Conservation (phyloP, 2,329 filamentous ascomycete genomes). For the Monosporascus sp. region DNA sequence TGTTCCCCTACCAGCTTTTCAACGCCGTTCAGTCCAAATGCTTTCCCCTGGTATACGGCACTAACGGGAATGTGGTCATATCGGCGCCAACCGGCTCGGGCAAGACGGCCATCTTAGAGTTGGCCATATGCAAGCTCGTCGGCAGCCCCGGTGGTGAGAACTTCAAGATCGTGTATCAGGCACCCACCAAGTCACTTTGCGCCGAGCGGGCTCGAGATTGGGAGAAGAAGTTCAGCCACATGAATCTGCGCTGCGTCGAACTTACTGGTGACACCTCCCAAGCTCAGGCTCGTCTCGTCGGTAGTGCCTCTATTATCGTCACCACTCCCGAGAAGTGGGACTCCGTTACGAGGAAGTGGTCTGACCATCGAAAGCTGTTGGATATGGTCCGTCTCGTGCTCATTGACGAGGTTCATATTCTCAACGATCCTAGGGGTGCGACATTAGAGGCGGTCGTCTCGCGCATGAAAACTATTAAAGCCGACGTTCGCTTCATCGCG, state of each 20-base stretch:
- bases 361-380: slow-evolving; percentile 70
- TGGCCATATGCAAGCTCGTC: slow-evolving; percentile 72
- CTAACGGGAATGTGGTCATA: slow-evolving; percentile 71
- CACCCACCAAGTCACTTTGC: slow-evolving; percentile 79
- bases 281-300: slow-evolving; percentile 60
- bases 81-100: slow-evolving; percentile 81
- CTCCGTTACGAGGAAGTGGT: slow-evolving; percentile 82
- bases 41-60: slow-evolving; percentile 60
- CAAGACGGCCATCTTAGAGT: slow-evolving; percentile 76
- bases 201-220: slow-evolving; percentile 73
- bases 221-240: slow-evolving; percentile 64
- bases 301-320: slow-evolving; percentile 73
- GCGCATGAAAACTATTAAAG: slow-evolving; percentile 76
- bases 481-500: slow-evolving; percentile 72
- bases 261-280: slow-evolving; percentile 76
- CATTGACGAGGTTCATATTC: slow-evolving; percentile 83
- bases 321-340: slow-evolving; percentile 93
- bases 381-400: slow-evolving; percentile 73
- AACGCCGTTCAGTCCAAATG: slow-evolving; percentile 82
- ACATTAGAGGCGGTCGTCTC: slow-evolving; percentile 81
- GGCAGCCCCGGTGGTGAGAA: slow-evolving; percentile 48
- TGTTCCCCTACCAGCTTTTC: slow-evolving; percentile 72
- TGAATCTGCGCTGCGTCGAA: slow-evolving; percentile 67
- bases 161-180: slow-evolving; percentile 81
- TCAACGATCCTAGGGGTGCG: slow-evolving; percentile 74